phyloP scores from a whole-genome alignment of 2,329 filamentous ascomycete genomes.

The Gyromitra esculenta region DNA sequence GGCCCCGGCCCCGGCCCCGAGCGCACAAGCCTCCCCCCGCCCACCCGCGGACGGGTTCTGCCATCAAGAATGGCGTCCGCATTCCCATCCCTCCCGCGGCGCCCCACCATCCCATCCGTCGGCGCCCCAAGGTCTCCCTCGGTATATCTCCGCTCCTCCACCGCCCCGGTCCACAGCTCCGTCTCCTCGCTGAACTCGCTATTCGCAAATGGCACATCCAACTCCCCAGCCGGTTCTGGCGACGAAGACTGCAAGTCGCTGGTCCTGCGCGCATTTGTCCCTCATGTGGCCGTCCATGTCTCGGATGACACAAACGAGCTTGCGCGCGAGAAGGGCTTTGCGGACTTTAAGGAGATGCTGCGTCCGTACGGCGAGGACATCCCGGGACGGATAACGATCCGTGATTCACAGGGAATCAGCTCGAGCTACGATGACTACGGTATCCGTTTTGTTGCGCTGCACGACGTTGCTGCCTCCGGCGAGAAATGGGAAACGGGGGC shows the following conservation, averaged over 20 bases:
- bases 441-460: constrained; percentile 81
- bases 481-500: constrained; percentile 53
- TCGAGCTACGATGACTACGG: constrained; percentile 88
- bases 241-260: constrained; percentile 70
- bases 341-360: constrained; percentile 81
- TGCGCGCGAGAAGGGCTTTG: constrained; percentile 83
- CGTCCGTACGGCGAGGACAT: constrained; percentile 90
- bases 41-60: background rate
- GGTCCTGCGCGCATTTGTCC: constrained; percentile 85
- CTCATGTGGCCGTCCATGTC: constrained; percentile 86
- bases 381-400: constrained; percentile 84
- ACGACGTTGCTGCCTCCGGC: constrained; percentile 61
- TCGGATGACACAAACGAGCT: constrained; percentile 86
- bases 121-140: constrained; percentile 33
- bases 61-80: constrained; percentile 44
- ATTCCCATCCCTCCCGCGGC: constrained; percentile 47
- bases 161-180: constrained; percentile 64
- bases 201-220: constrained; percentile 62
- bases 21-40: constrained; percentile 3
- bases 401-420: constrained; percentile 88
- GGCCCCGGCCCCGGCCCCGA: background rate
- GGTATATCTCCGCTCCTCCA: constrained; percentile 66
- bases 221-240: constrained; percentile 57
- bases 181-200: constrained; percentile 66
- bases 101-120: constrained; percentile 41